A percentile compares a stretch with the other conserved stretches of the same genome.
These are phyloP conservation scores for Dendrostoma leiphaemia DNA, from an alignment of 2,329 filamentous ascomycete genomes.

Conservation along the genomic window DNA sequence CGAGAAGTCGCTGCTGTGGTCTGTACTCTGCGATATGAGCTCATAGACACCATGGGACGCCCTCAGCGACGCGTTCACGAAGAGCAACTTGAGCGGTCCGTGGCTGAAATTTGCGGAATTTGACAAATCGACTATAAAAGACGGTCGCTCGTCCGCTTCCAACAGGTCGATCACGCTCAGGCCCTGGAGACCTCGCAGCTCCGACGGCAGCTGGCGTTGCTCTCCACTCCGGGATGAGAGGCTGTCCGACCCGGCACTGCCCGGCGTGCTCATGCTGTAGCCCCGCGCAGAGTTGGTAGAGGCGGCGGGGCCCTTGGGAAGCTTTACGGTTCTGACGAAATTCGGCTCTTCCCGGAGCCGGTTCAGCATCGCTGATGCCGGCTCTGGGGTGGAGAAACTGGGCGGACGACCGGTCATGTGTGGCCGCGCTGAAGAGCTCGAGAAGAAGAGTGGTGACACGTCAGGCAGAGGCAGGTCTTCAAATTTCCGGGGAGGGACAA, in stretches of 20 bases:
- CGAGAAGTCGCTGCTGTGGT: constrained; percentile 47
- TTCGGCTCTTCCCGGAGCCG: constrained; percentile 44
- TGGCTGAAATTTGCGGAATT: constrained; percentile 54
- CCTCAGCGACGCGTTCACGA: constrained; percentile 66
- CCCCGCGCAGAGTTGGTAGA: constrained; percentile 42
- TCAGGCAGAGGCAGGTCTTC: constrained; percentile 11
- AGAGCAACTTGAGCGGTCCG: constrained; percentile 59
- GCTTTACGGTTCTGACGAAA: constrained; percentile 51
- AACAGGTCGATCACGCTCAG: constrained; percentile 71
- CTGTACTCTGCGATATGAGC: constrained; percentile 50
- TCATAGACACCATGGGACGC: constrained; percentile 53
- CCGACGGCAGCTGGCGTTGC: constrained; percentile 42
- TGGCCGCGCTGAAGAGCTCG: constrained; percentile 32
- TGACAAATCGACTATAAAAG: constrained; percentile 69
- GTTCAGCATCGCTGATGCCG: constrained; percentile 45
- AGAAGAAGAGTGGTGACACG: constrained; percentile 53
- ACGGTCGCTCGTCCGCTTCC: constrained; percentile 74
- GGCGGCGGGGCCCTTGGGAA: constrained; percentile 52
- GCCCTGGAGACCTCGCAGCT: constrained; percentile 56
- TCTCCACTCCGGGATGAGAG: constrained; percentile 53
- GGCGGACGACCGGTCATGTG: constrained; percentile 35
- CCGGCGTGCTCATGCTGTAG: constrained; percentile 46
- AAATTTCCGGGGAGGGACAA: constrained; percentile 25
- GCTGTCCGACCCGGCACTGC: constrained; percentile 52
- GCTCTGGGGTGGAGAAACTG: constrained; percentile 38